Evolutionary conservation across 257 asterid genomes (phyloP), one percentile per base, ranked within the genome.

Genomic region (Rehmannia glutinosa): DNA sequence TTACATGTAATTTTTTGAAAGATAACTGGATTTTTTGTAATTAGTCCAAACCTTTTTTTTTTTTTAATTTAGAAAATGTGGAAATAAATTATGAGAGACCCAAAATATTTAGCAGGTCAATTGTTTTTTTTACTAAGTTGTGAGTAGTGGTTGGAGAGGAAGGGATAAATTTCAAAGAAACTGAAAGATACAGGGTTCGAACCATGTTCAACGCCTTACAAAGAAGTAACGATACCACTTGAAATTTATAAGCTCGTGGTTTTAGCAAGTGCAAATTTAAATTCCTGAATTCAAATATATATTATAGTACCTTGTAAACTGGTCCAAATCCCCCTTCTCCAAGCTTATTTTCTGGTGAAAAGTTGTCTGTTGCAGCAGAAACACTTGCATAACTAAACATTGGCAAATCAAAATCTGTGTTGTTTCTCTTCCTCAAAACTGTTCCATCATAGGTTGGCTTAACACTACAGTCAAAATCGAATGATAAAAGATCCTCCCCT

Each of bases 281-380:
- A 24, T 2, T 6, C 41, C 13, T 36, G 38, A 21, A 54, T 25
- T 0, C 4, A 30, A 5, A 5, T 5, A 30, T 30, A 36, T 36
- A n/a, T n/a, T 36, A 8, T 38, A 32, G 35, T 59, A 81, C 87
- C 87, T 79, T 81, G 78, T 84, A 84, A 23, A 83, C 89, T 28
- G 83, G 85, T 77, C 90, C 87, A 60, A 74, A 84, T 24, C 90
- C 85, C 41, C 87, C 90, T 66, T 84, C 84, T 69, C 90, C 90
- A 11, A 84, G 74, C 81, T 82, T 76, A 19, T 74, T 75, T 25
- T 69, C 64, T 3, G 60, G 64, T 39, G 87, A 82, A 36, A 82
- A 82, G 62, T 62, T 71, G 64, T 62, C 46, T 21, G 89, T 80
- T 46, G 84, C 78, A 0, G 78, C 76, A 35, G 77, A 80, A 74